Conservation (phyloP, 495 filamentous ascomycete genomes). For the Aspergillus saccharolyticus region DNA sequence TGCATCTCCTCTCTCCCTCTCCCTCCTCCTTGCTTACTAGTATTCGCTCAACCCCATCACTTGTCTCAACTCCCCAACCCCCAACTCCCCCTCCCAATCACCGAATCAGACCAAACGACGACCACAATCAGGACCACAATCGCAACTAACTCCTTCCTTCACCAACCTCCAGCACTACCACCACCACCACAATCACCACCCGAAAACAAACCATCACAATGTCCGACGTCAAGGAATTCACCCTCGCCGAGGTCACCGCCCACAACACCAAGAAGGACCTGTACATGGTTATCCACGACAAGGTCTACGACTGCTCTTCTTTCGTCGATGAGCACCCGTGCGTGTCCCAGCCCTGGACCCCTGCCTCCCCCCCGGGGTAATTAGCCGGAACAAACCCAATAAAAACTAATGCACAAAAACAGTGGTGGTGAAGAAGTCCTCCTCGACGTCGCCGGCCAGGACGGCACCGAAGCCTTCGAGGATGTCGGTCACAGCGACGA, state of each 20-base stretch:
- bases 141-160: too few species aligned
- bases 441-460: conserved; percentile 91
- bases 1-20: too few species aligned
- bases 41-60: too few species aligned
- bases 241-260: conserved; percentile 75
- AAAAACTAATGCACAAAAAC: conserved; percentile 1
- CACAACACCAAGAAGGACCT: conserved; percentile 97
- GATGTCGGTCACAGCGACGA: conserved; percentile 99
- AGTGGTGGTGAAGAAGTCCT: conserved; percentile 98
- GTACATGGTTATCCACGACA: conserved; percentile 88
- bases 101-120: too few species aligned
- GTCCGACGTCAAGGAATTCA: conserved; percentile 65
- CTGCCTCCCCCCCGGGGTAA: too few species aligned
- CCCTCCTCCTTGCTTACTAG: too few species aligned
- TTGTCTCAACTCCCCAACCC: too few species aligned
- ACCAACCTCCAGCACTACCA: neutral
- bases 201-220: conserved; percentile 41
- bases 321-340: conserved; percentile 99
- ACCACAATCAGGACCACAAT: too few species aligned
- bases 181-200: conserved; percentile 1
- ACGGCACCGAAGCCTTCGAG: conserved; percentile 97
- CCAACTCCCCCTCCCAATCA: too few species aligned
- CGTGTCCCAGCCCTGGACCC: conserved; percentile 36
- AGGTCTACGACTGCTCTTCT: conserved; percentile 81
- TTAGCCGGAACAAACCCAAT: conserved; percentile 9